Conservation (phyloP, 2,329 filamentous ascomycete genomes). For the Cladosporium halotolerans region DNA sequence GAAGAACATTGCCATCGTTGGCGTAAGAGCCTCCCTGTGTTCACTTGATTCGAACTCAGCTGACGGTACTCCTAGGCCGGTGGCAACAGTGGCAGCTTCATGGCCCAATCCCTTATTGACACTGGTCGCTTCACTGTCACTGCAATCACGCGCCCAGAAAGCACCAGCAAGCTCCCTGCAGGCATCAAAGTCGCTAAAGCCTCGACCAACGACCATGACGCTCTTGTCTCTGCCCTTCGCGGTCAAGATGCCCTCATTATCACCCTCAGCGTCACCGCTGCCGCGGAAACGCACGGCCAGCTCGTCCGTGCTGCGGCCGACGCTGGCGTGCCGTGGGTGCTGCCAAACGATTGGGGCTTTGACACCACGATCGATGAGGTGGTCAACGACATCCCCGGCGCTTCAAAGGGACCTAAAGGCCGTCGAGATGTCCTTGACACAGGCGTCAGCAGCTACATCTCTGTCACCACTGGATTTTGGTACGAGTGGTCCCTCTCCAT, state of each 20-base stretch:
- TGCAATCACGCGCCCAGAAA: constrained; percentile 43
- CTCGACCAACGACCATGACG: constrained; percentile 43
- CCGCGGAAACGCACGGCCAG: constrained; percentile 24
- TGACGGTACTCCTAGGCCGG: constrained; percentile 22
- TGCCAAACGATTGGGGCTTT: constrained; percentile 35
- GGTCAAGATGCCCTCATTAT: constrained; percentile 36
- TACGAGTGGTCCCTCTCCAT: constrained; percentile 35
- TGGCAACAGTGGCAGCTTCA: constrained; percentile 36
- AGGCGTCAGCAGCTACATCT: constrained; percentile 24
- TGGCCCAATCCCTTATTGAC: constrained; percentile 36
- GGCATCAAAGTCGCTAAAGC: constrained; percentile 36
- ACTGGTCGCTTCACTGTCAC: constrained; percentile 46
- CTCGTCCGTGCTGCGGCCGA: constrained; percentile 33
- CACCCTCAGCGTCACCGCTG: constrained; percentile 30
- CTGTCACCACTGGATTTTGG: constrained; percentile 26
- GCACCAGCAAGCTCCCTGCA: constrained; percentile 36
- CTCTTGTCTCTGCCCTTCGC: constrained; percentile 30
- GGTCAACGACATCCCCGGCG: constrained; percentile 18
- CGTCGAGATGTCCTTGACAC: constrained; percentile 23
- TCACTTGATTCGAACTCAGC: background rate
- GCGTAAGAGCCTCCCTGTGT: constrained; percentile 20
- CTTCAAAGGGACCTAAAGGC: constrained; percentile 10
- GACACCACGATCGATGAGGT: constrained; percentile 24
- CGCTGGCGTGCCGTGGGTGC: constrained; percentile 34
- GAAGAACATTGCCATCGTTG: constrained; percentile 37